Base-by-base conservation (phyloP, 192 early-diverging fungal species). In the Funneliformis geosporum region DNA sequence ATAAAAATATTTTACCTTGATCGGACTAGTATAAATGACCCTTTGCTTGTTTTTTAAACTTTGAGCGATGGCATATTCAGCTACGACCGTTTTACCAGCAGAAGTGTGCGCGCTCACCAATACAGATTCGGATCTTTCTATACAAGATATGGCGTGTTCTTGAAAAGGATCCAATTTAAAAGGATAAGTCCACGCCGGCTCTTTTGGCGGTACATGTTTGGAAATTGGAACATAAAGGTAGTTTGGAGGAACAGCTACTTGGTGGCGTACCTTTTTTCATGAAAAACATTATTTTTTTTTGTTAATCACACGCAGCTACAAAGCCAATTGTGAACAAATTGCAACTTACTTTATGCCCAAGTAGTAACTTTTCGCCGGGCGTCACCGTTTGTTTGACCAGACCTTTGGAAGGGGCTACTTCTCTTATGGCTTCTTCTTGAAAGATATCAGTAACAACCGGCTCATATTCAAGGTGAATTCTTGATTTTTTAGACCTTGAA, bases 31-130 rank as follows among this genome's bases (percentile, higher is more conserved):
- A 78, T 99, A 99, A 78, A 99, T 97, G 38, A 97, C 97, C 18
- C 96, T 88, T 85, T 97, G 96, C 85, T 97, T 97, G 77, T 93
- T 85, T 44, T 88, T 89, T 84, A 98, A 82, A 80, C 91, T 89
- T 50, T 94, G 93, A 0, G 96, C 97, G 82, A 99, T 99, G 0
- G 97, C 97, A 84, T 98, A 99, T 82, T 99, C 97, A n/a, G 97
- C 97, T 38, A 99, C 95, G 4, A 99, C 97, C 0, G 97, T 99
- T 82, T 99, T 99, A 75, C 97, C 97, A 18, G 97, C 97, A 55
- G 94, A 95, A 2, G 97, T 99, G 72, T 99, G 97, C 0, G 97
- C 97, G 61, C 94, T 91, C 1, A 99, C 96, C 47, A 99, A 83
- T n/a, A 99, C 96, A 4, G 94, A 96, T 82, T 99, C 97, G 55